Base-by-base conservation (phyloP, 139 green algal genomes). In the Volvox africanus region DNA sequence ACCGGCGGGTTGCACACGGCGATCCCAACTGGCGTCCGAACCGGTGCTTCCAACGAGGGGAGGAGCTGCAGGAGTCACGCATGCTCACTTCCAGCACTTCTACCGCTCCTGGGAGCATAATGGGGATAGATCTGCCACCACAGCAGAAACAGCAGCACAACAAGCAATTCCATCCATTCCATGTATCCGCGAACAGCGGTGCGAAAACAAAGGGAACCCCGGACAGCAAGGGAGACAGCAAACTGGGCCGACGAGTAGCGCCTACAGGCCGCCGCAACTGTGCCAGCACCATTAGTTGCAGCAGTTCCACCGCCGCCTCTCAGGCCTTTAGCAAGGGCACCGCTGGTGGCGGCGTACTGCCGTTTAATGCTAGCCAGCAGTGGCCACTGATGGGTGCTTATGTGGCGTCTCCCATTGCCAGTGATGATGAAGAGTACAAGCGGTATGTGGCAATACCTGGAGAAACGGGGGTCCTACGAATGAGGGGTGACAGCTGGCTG, bases 391-490 rank as follows among this genome's bases (percentile, higher is more conserved):
- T 84, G 86, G 86, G 73, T 0, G 35, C 28, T 18, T 90, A 76
- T 22, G 20, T 18, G 30, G 86, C 86, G 20, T 90, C 86, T 30
- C 86, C 86, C 2, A 83, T 75, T 21, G 13, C 28, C 32, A 81
- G 73, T 22, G 22, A 83, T 13, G 86, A 77, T 37, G n/a, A 20
- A 68, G 71, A 50, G n/a, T 90, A 90, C 86, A 90, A 90, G 50
- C 50, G n/a, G 0, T 90, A 84, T 32, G 50, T 83, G 12, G 86
- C 86, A 16, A 17, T 89, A 1, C 69, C 85, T 2, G 71, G 86
- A 30, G 28, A 35, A 17, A 30, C 69, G 6, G 71, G 86, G 21
- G 12, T 90, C n/a, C n/a, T 90, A 21, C 44, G 86, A n/a, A 32
- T 83, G 21, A 30, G 73, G 5, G 84, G 69, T 11, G 81, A 81